Base-by-base conservation (phyloP, 2,329 filamentous ascomycete species). In the Diplodia intermedia region DNA sequence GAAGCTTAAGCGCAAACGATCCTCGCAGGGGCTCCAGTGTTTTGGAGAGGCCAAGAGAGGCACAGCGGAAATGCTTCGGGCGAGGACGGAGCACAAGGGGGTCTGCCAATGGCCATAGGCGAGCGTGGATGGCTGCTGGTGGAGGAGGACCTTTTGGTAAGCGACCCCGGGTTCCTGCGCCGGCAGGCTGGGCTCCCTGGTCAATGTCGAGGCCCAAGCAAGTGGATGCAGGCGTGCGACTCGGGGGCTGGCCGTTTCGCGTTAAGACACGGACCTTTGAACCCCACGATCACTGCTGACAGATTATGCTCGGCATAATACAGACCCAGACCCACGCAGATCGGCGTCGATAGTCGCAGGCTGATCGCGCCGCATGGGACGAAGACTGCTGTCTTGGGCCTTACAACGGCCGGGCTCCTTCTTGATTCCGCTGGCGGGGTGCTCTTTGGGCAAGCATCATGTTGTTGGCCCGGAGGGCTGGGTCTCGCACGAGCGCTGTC, bases 81-180 rank as follows among this genome's bases (percentile, higher is more conserved):
- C 57, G 33, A 50, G 57, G 26, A 26, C 36, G 47, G 60, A 49
- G 43, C 26, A 26, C 31, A 53, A 26, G 29, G 40, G 9, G 60
- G 52, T 36, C 47, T 63, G 60, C 60, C 47, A 36, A 63, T 52
- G 40, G 12, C 1, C n/a, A 61, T 6, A 23, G 38, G 54, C 12
- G 23, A 11, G 31, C 33, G 33, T 38, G 55, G 23, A 47, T 47
- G 38, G 23, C 8, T 12, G 5, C 20, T 18, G 15, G 50, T 14
- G 36, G 33, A 7, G 55, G 36, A 40, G 36, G 55, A 20, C 4
- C 14, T n/a, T n/a, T 18, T n/a, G 36, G 57, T 26, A 62, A 40
- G 60, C 60, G 60, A 63, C 60, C 60, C 60, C 60, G 60, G 60
- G 60, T 63, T 63, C 60, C 60, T 63, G 60, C 60, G 60, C 60